phyloP scores from a whole-genome alignment of 2,329 filamentous ascomycete genomes.

The Epichloe bromicola region DNA sequence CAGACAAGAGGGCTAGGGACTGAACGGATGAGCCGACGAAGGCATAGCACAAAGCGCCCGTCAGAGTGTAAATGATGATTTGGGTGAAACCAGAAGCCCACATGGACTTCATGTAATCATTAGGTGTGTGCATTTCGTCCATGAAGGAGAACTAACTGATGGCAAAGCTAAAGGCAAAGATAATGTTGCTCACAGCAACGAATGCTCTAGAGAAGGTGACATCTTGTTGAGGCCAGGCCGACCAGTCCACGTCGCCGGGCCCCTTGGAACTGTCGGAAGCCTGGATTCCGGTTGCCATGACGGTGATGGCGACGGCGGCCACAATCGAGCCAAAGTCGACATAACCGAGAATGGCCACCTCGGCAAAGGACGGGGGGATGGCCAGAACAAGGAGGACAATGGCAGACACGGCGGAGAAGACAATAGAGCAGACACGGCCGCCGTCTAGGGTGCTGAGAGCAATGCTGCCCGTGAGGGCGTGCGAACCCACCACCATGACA shows the following conservation, averaged over 20 bases:
- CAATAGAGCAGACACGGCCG: slow-evolving; percentile 34
- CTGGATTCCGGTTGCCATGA: slow-evolving; percentile 48
- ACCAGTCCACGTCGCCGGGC: slow-evolving; percentile 24
- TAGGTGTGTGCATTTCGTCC: slow-evolving; percentile 39
- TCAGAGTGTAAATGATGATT: slow-evolving; percentile 52
- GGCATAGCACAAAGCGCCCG: slow-evolving; percentile 54
- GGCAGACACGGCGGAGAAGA: slow-evolving; percentile 32
- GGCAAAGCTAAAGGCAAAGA: slow-evolving; percentile 53
- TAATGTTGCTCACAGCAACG: slow-evolving; percentile 52
- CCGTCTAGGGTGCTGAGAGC: slow-evolving; percentile 52
- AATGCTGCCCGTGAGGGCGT: slow-evolving; percentile 51
- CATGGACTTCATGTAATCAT: slow-evolving; percentile 40
- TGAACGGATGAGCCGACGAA: slow-evolving; percentile 51
- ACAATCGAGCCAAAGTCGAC: slow-evolving; percentile 50
- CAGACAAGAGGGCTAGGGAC: slow-evolving; percentile 56
- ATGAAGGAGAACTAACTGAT: slow-evolving; percentile 40
- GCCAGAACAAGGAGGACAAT: slow-evolving; percentile 32
- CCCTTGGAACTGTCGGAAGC: slow-evolving; percentile 14
- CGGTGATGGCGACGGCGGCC: slow-evolving; percentile 49
- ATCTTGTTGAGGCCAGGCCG: slow-evolving; percentile 30
- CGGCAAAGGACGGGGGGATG: slow-evolving; percentile 34
- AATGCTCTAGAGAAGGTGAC: slow-evolving; percentile 42
- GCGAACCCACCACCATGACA: slow-evolving; percentile 51
- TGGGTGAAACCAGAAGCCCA: slow-evolving; percentile 48
- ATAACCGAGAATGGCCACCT: slow-evolving; percentile 37